Base-by-base conservation (phyloP, 441 rosid species). In the Sinapis alba region DNA sequence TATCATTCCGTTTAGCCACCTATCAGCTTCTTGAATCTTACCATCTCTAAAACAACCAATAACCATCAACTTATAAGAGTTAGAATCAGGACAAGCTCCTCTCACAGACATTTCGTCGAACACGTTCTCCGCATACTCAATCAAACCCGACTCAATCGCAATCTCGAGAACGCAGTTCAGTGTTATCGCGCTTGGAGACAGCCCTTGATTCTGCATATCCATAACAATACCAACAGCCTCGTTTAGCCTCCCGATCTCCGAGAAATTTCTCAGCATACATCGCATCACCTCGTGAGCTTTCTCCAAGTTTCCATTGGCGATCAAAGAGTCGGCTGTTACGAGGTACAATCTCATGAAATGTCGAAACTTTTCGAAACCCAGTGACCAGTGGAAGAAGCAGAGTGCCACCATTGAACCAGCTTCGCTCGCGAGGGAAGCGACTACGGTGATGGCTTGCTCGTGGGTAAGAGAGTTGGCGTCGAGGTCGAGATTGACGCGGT, bases 261-360 rank as follows among this genome's bases (percentile, higher is more conserved):
- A 83, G 74, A 94, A 94, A 83, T 73, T 87, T 74, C 85, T 78
- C 20, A 89, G 81, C 93, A 92, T 82, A 80, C 78, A 78, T 77
- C 79, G 83, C 88, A 88, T 80, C 7, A 94, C 90, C 32, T 86
- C 90, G 26, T 82, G 80, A 74, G 94, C 97, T 84, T 81, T 85
- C 76, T 82, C 94, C 62, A 82, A 72, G 70, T 94, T 92, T 3
- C 82, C 88, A 59, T 92, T 90, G 4, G 65, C 77, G 59, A 89
- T 74, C 76, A 90, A 83, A 15, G 89, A 89, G 68, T 85, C 78
- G 5, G 92, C 86, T 16, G 85, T 81, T 3, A 92, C 87, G 60
- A 94, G 89, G 56, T 92, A 92, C 18, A 94, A 68, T 77, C 98
- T 84, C 97, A 88, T 92, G 68, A 92, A 94, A 80, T 85, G 83